phyloP scores from a whole-genome alignment of 176 grass and related monocot species.

The Alloteropsis semialata region DNA sequence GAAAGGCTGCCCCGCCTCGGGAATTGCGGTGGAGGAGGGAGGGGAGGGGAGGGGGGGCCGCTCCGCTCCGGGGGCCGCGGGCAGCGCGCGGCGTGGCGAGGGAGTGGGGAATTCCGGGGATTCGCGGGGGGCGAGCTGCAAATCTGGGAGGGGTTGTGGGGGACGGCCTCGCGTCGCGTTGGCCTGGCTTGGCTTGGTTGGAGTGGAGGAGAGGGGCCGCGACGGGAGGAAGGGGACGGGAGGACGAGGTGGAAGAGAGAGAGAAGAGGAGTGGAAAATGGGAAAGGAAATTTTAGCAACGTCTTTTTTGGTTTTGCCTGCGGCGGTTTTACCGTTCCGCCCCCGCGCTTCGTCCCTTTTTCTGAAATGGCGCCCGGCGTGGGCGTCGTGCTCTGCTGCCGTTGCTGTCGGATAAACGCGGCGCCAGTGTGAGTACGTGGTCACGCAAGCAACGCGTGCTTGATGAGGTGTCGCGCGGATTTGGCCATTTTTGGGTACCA shows the following conservation, averaged over 20 bases:
- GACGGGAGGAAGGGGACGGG: conserved; percentile 9
- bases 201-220: conserved; percentile 25
- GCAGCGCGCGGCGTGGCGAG: conserved; percentile 21
- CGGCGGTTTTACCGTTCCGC: neutral
- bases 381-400: neutral
- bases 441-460: neutral
- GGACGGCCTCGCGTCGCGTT: neutral
- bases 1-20: neutral
- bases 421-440: neutral
- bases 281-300: conserved; percentile 10
- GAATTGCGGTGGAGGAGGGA: conserved; percentile 21
- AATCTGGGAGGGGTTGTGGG: conserved; percentile 5
- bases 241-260: conserved; percentile 24
- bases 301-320: conserved; percentile 19
- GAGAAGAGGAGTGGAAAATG: neutral
- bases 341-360: neutral
- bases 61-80: conserved; percentile 28
- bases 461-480: neutral
- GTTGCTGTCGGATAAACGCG: neutral
- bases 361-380: neutral
- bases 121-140: conserved; percentile 16
- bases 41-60: neutral
- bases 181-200: conserved; percentile 4
- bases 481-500: too few species aligned
- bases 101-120: conserved; percentile 19